phyloP scores from a whole-genome alignment of 768 basidiomycete genomes.

The Termitomyces heimii region DNA sequence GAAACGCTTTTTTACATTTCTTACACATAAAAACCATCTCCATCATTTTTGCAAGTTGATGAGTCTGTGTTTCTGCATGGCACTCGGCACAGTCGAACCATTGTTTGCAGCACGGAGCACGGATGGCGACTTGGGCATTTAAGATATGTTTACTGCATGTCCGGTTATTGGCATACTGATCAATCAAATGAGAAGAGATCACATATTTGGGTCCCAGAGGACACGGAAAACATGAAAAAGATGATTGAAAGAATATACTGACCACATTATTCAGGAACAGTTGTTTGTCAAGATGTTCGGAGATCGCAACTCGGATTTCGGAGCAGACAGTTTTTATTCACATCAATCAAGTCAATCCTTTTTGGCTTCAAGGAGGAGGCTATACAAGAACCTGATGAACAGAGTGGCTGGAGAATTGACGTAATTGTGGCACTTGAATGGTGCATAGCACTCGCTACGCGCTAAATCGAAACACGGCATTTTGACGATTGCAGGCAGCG shows the following conservation, averaged over 20 bases:
- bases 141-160: slow-evolving; percentile 83
- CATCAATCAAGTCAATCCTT: background rate
- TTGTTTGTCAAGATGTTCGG: background rate
- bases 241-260: slow-evolving; percentile 1
- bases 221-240: background rate
- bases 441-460: background rate
- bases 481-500: too few species aligned
- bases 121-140: slow-evolving; percentile 94
- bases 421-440: background rate
- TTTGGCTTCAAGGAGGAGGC: background rate
- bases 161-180: slow-evolving; percentile 17
- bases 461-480: background rate
- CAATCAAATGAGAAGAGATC: slow-evolving; percentile 11
- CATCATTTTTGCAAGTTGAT: slow-evolving; percentile 62
- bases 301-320: slow-evolving; percentile 4
- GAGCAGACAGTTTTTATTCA: background rate
- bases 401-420: background rate
- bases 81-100: slow-evolving; percentile 99
- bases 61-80: slow-evolving; percentile 80
- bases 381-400: background rate
- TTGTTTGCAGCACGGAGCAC: slow-evolving; percentile 94
- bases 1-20: slow-evolving; percentile 81
- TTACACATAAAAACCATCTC: slow-evolving; percentile 57
- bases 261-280: slow-evolving; percentile 5
- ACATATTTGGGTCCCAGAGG: background rate